These are phyloP conservation scores for Nyctanthes arbortristis DNA, from an alignment of 257 asterid species.

Conservation along the genomic window DNA sequence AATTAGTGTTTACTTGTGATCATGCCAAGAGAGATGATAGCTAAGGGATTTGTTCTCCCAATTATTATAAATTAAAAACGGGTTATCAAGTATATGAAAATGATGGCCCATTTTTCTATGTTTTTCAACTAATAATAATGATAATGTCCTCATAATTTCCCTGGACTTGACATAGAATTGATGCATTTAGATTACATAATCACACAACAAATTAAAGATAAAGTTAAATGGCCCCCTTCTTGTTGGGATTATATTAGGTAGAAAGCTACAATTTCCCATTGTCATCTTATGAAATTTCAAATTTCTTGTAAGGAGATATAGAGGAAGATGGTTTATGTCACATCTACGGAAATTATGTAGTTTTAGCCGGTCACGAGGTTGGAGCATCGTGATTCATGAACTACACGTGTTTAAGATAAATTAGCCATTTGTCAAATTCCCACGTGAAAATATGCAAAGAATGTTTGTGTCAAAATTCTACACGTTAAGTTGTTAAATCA, in stretches of 20 bases:
- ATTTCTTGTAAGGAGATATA: no score
- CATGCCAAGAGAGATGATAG: neutral
- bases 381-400: no score
- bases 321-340: no score
- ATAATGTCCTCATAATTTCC: neutral
- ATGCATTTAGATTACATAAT: neutral
- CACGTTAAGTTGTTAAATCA: no score
- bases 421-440: no score
- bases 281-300: no score
- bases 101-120: neutral
- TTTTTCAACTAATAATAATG: neutral
- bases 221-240: neutral
- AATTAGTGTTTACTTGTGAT: neutral
- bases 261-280: no score
- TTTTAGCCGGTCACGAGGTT: neutral
- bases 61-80: neutral
- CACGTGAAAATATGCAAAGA: no score
- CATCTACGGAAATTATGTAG: no score
- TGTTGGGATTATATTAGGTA: neutral
- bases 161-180: neutral
- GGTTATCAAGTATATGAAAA: neutral
- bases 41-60: constrained; percentile 6
- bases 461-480: no score
- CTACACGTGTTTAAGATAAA: no score
- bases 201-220: neutral